Conservation (phyloP, 768 basidiomycete genomes). For the Peribolospora kevripleyi region DNA sequence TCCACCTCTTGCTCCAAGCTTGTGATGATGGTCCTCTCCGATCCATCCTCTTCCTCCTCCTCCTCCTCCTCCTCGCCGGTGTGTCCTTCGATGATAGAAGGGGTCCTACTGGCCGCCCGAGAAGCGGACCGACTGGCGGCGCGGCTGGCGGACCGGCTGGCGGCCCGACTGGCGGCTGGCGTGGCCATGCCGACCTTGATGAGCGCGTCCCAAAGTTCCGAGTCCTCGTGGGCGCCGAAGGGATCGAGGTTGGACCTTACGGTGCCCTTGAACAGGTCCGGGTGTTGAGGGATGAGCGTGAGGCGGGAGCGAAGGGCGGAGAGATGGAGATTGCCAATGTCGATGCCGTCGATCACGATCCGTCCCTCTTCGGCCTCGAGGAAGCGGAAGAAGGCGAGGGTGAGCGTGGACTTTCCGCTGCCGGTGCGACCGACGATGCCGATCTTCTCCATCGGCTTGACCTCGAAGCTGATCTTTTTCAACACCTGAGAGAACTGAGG, state of each 20-base stretch:
- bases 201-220: conserved; percentile 15
- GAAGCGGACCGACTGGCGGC: neutral
- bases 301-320: conserved; percentile 42
- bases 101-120: conserved; percentile 1
- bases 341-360: conserved; percentile 20
- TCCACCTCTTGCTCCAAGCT: conserved; percentile 7
- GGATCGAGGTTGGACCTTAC: conserved; percentile 34
- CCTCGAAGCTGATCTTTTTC: conserved; percentile 20
- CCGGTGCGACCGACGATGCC: conserved; percentile 38
- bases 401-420: conserved; percentile 24
- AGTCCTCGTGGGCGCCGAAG: conserved; percentile 12
- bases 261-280: conserved; percentile 47
- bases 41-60: conserved; percentile 1
- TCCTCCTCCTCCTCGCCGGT: neutral
- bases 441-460: conserved; percentile 21
- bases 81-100: conserved; percentile 1
- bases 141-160: neutral
- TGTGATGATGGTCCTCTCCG: conserved; percentile 7
- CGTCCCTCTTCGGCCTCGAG: conserved; percentile 19
- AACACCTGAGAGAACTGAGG: conserved; percentile 20
- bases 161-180: neutral
- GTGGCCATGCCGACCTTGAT: conserved; percentile 12
- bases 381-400: conserved; percentile 24
- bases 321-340: conserved; percentile 20
- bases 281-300: conserved; percentile 41